Evolutionary conservation across 305 asterid species (phyloP), one percentile per base, ranked within the genome.

Genomic region (Fraxinus ornus): DNA sequence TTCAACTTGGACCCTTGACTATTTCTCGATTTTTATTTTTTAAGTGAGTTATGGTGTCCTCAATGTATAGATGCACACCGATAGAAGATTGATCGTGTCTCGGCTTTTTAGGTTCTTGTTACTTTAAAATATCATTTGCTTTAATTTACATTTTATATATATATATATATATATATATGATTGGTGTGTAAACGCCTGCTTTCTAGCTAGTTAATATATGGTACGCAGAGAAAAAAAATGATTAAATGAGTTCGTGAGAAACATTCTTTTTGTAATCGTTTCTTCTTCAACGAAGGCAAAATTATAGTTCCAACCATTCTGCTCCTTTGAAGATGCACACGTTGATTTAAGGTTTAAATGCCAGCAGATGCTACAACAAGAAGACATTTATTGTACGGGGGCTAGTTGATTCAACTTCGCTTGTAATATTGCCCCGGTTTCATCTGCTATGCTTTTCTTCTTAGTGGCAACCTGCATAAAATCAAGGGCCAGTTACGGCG

Each of bases 401-500:
- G 90, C 86, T 72, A 91, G 73, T 32, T 89, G 94, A 87, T 86
- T 88, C 87, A 90, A 60, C 83, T 91, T 91, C 17, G 92, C 93
- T 86, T 89, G 95, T 84, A 92, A 87, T 66, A 90, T 89, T 37
- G 91, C 85, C 32, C 92, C 92, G 28, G 89, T 90, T 85, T 92
- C 97, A 82, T 91, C 95, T 22, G 94, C 95, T 84, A 93, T 85
- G 79, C 92, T 86, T 86, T 88, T 93, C 95, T 94, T 91, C 88
- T 91, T 92, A 4, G 94, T 76, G 2, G 97, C 92, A 47, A 93
- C 95, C 97, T 94, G 95, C 90, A 86, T 75, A 86, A 80, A 49
- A 52, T 55, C 8, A 71, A 72, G 60, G 6, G 28, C 5, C 2
- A 75, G 74, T 10, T 24, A 66, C 36, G 37, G 77, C 81, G 78